Evolutionary conservation across 2,329 filamentous ascomycete species (phyloP).

Genomic region (Curvularia eragrostidis): DNA sequence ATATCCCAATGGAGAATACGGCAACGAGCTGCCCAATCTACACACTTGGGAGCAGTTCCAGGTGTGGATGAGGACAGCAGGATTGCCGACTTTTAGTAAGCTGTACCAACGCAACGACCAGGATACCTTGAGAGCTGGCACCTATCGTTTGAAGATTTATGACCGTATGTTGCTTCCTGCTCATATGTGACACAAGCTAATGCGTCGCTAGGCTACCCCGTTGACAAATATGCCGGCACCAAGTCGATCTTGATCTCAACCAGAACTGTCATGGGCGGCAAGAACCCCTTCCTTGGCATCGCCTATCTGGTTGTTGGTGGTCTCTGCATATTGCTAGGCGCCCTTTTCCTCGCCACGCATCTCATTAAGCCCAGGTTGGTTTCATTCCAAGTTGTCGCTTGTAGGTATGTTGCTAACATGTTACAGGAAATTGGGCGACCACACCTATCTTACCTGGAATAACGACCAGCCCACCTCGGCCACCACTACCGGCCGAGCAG

Average conservation of each 20-base stretch:
- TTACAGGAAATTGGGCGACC: conserved; percentile 90
- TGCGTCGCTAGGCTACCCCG: conserved; percentile 73
- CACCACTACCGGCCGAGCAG: conserved; percentile 56
- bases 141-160: conserved; percentile 77
- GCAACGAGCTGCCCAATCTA: conserved; percentile 71
- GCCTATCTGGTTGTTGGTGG: conserved; percentile 94
- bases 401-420: conserved; percentile 20
- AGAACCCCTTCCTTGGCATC: conserved; percentile 94
- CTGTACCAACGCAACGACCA: conserved; percentile 83
- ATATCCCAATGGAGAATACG: conserved; percentile 73
- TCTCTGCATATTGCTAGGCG: conserved; percentile 86
- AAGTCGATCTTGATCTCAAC: conserved; percentile 92
- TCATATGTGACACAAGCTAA: conserved; percentile 26
- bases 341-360: conserved; percentile 87
- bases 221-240: conserved; percentile 78
- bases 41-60: conserved; percentile 84
- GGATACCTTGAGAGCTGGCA: conserved; percentile 69
- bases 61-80: conserved; percentile 98
- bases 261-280: conserved; percentile 89
- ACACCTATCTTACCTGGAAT: conserved; percentile 98
- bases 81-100: conserved; percentile 93
- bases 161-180: conserved; percentile 67
- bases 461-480: conserved; percentile 68
- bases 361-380: conserved; percentile 85
- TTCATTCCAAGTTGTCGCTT: not conserved